Base-by-base conservation (phyloP, 805 yeast genomes). In the Dipodascus albidus region DNA sequence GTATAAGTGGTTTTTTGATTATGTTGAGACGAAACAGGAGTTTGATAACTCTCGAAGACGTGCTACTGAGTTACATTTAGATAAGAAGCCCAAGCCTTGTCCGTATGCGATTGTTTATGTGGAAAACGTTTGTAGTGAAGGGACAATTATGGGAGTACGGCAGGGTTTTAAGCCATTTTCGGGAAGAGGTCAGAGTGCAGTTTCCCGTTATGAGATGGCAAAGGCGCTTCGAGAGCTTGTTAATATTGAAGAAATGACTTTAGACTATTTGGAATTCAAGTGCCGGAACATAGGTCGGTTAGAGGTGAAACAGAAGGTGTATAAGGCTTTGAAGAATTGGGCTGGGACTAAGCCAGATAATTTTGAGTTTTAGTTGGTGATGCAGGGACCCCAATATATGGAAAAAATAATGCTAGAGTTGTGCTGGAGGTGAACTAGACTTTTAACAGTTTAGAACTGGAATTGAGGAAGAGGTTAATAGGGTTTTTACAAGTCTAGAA, bases 141-240 rank as follows among this genome's bases (percentile, higher is more conserved):
- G 58, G 3, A 49, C 64, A 6, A 52, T 60, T 19, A 60, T 57
- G 22, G 67, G 67, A 2, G 59, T 58, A 19, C 56, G 54, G 41
- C 60, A 62, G 64, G 67, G 67, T 3, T 52, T 58, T 15, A 58
- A 58, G 49, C 53, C 58, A 6, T 53, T 54, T 23, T 24, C 57
- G 9, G 58, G 54, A 14, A 54, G 53, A n/a, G 61, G 62, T 19
- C 52, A 49, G 2, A 62, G 66, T 41, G 20, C 51, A 23, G 55
- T 60, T 4, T 56, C 56, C 14, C 52, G 65, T n/a, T 20, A 48
- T 33, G 27, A 48, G 21, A 15, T 61, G 15, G 42, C 35, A 33
- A 41, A 17, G 2, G 53, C 48, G 23, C 55, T 54, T 4, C 4
- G 15, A 19, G 20, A 38, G 44, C 14, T 9, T 9, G 15, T 15